Conservation (phyloP, 2,329 filamentous ascomycete genomes). For the Polytolypa hystricis region DNA sequence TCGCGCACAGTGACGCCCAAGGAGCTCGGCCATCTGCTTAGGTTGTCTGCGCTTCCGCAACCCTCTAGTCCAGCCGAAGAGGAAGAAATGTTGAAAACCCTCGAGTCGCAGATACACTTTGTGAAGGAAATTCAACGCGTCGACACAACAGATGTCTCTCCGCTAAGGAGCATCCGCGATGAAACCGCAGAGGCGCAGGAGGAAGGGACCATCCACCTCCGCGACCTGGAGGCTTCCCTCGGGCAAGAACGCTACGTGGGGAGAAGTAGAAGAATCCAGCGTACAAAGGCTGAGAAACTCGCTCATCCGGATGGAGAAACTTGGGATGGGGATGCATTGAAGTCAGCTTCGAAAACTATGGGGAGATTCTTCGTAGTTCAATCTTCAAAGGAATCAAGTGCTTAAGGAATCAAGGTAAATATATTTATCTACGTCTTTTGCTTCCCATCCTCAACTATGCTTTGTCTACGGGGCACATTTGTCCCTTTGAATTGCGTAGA, state of each 20-base stretch:
- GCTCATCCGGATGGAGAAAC: conserved; percentile 33
- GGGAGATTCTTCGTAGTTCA: conserved; percentile 72
- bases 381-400: too few species aligned
- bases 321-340: conserved; percentile 61
- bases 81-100: conserved; percentile 56
- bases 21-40: conserved; percentile 73
- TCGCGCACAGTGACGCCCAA: conserved; percentile 44
- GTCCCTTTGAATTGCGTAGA: too few species aligned
- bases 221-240: conserved; percentile 26
- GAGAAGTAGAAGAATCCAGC: conserved; percentile 37
- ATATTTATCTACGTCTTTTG: too few species aligned
- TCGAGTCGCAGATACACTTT: conserved; percentile 78
- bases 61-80: conserved; percentile 56
- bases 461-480: too few species aligned
- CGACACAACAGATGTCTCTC: conserved; percentile 60
- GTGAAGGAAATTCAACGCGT: conserved; percentile 76
- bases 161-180: conserved; percentile 69
- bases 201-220: conserved; percentile 30
- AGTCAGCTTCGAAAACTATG: conserved; percentile 52
- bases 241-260: conserved; percentile 32
- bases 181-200: conserved; percentile 37
- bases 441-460: too few species aligned
- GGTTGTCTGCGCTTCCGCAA: conserved; percentile 73
- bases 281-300: conserved; percentile 21
- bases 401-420: too few species aligned